Base-by-base conservation (phyloP, 345 rosid genomes). In the Citrus glauca region DNA sequence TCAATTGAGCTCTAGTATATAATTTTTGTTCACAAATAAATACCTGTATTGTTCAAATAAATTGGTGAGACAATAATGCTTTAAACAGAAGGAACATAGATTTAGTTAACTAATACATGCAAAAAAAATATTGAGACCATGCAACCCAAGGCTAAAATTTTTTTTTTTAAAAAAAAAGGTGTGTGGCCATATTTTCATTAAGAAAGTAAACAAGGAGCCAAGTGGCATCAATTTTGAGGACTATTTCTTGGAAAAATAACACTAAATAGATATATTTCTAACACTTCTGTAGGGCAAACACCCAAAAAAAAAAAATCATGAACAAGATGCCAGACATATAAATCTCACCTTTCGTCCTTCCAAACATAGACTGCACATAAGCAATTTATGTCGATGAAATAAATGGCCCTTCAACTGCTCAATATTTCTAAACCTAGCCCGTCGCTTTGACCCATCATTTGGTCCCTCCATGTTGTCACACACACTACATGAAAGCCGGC, bases 331-430 rank as follows among this genome's bases (percentile, higher is more conserved):
- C 72, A 9, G 27, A 35, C 17, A 27, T 38, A 70, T 19, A 57
- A 76, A 68, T 53, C 79, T 63, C 45, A 94, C 99, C 98, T 97
- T 97, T 61, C 98, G 86, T 61, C 98, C 98, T 89, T 97, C 98
- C 79, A 94, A 85, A 85, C 99, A 97, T 14, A 97, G 83, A 77
- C 89, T 86, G 64, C 99, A 97, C 98, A 97, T 94, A 80, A 83
- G 66, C 91, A 89, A 80, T 78, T 81, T 90, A 80, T 97, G 99
- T 37, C 80, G 83, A 87, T 91, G 99, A 86, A 82, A 93, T 27
- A 97, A 80, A 90, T 97, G 99, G 77, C 97, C 97, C 86, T 94
- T 97, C 78, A 97, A 78, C 86, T 97, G 99, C 61, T 91, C 98
- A 76, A 94, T 85, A 78, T 90, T 91, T 88, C 93, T 88, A 83